Base-by-base conservation (phyloP, 192 early-diverging fungal species). In the Allomyces arbusculus region DNA sequence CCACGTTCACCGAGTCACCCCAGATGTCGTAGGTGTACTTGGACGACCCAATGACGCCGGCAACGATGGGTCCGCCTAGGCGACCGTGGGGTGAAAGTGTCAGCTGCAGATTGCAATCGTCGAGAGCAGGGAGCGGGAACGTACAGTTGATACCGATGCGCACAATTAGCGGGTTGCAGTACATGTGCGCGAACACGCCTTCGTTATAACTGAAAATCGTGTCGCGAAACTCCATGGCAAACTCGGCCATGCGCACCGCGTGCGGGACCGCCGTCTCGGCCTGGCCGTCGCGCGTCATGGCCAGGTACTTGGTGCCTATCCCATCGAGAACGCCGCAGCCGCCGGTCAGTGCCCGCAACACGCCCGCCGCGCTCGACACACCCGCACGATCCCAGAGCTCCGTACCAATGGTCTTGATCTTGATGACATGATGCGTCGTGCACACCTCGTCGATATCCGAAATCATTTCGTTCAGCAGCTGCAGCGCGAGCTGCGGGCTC, bases 371-470 rank as follows among this genome's bases (percentile, higher is more conserved):
- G n/a, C n/a, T n/a, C n/a, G n/a, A 28, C 33, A 40, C 33, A 40
- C 33, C 7, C 7, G 33, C 33, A 7, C 33, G 33, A 40, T 7
- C 33, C 33, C 33, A 3, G 33, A 40, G 4, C 3, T 23, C 0
- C n/a, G n/a, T 67, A 70, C 73, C 73, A 44, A 74, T 74, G 22
- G 73, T 74, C 55, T 74, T 74, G 25, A 74, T 74, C 65, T 74
- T 74, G 58, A 72, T 70, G 24, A 74, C 68, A 23, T 64, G 68
- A 16, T 63, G 44, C 10, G 64, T 44, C 12, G 61, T 28, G 23
- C 66, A 66, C 65, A 68, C 58, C 68, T 68, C 71, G 64, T 74
- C 73, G 43, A 74, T 72, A 62, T 74, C 73, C 66, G 70, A 74
- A 25, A 74, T 74, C 26, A 74, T 68, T 63, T 72, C 73, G 62